phyloP scores from a whole-genome alignment of 2,329 filamentous ascomycete species.

The Fusarium albidum region DNA sequence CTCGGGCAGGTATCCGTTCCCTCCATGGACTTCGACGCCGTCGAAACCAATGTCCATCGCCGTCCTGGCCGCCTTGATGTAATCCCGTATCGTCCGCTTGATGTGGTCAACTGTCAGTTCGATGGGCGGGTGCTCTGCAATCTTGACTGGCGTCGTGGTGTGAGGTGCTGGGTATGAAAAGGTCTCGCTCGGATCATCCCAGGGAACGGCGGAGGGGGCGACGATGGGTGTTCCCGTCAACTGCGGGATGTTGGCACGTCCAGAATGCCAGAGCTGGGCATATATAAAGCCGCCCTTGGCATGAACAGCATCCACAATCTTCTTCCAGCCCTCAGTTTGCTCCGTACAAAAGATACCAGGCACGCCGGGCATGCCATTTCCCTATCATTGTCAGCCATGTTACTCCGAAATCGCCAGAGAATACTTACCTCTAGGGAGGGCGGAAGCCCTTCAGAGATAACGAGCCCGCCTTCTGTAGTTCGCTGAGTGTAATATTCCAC shows the following conservation, averaged over 20 bases:
- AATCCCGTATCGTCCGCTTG: conserved; percentile 42
- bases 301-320: conserved; percentile 68
- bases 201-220: conserved; percentile 52
- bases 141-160: conserved; percentile 48
- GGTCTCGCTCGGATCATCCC: conserved; percentile 52
- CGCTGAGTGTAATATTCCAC: conserved; percentile 55
- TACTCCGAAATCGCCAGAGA: accelerated
- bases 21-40: conserved; percentile 52
- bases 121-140: conserved; percentile 42
- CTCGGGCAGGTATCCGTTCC: conserved; percentile 51
- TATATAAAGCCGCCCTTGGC: conserved; percentile 66
- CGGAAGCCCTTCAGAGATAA: conserved; percentile 56
- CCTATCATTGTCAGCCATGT: conserved; percentile 17
- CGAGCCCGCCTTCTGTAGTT: conserved; percentile 50
- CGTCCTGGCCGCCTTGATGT: conserved; percentile 44
- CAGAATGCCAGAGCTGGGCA: conserved; percentile 64
- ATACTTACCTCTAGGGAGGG: conserved; percentile 51
- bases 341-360: conserved; percentile 65
- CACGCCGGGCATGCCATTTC: conserved; percentile 52
- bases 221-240: conserved; percentile 48
- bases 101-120: conserved; percentile 54
- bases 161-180: conserved; percentile 49
- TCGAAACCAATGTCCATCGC: conserved; percentile 64
- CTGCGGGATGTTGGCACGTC: conserved; percentile 49
- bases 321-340: conserved; percentile 66